A percentile compares a stretch with the other conserved stretches of the same genome.
phyloP scores from a whole-genome alignment of 352 stramenopile genomes.

The Saprolegnia diclina region DNA sequence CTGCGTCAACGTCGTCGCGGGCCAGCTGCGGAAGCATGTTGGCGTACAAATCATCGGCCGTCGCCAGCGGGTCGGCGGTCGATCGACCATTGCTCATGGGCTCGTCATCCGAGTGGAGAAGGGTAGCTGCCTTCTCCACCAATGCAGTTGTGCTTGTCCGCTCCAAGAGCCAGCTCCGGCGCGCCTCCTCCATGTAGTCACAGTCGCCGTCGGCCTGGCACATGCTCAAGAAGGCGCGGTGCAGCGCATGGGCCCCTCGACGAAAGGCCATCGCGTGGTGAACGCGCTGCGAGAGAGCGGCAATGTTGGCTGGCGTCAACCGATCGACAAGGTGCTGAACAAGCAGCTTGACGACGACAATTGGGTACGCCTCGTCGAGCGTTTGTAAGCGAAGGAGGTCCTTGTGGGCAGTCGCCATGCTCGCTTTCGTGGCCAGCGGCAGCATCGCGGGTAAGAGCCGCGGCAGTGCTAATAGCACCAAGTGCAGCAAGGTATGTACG shows the following conservation, averaged over 20 bases:
- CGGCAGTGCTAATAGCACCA: slow-evolving; percentile 35
- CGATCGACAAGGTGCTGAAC: slow-evolving; percentile 50
- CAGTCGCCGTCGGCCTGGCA: slow-evolving; percentile 46
- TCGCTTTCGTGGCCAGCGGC: slow-evolving; percentile 22
- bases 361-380: slow-evolving; percentile 31
- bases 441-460: slow-evolving; percentile 33
- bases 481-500: slow-evolving; percentile 25
- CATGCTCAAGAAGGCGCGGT: slow-evolving; percentile 52
- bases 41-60: slow-evolving; percentile 19
- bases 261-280: slow-evolving; percentile 41
- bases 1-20: neutral
- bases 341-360: slow-evolving; percentile 45
- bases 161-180: neutral
- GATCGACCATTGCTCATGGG: too few species aligned
- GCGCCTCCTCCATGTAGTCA: slow-evolving; percentile 43
- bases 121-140: neutral
- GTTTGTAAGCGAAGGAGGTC: neutral
- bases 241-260: slow-evolving; percentile 37
- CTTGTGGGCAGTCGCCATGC: slow-evolving; percentile 12
- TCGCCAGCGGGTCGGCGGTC: neutral
- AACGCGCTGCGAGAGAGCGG: slow-evolving; percentile 14
- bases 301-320: slow-evolving; percentile 31
- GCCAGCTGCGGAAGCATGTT: slow-evolving; percentile 45
- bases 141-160: neutral
- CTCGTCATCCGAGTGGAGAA: too few species aligned